phyloP scores from a whole-genome alignment of 2,329 filamentous ascomycete genomes.

The Gaeumannomyces tritici region DNA sequence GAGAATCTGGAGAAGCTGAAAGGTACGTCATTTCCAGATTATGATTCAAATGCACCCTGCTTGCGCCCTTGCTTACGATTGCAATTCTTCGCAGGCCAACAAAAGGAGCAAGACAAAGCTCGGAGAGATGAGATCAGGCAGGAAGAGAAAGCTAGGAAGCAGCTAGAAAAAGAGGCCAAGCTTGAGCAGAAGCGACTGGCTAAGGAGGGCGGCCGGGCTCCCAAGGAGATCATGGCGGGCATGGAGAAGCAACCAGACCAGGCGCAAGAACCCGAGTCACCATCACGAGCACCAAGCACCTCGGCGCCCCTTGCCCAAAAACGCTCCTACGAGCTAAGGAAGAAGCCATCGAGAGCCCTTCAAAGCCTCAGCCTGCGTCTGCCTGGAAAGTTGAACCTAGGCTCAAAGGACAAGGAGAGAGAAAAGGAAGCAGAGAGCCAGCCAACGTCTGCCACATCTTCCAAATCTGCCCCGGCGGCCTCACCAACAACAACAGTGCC shows the following conservation, averaged over 20 bases:
- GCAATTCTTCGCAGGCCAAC: conserved; percentile 24
- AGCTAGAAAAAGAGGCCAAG: conserved; percentile 35
- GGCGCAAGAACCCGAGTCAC: conserved; percentile 13
- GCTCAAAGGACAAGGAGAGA: background rate
- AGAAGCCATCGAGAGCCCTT: background rate
- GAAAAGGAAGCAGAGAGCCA: background rate
- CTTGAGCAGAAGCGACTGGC: conserved; percentile 33
- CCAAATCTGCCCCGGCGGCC: background rate
- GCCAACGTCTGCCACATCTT: background rate
- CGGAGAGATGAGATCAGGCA: conserved; percentile 28
- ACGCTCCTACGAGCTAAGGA: background rate
- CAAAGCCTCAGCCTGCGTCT: background rate
- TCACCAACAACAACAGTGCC: background rate
- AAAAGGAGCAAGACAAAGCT: conserved; percentile 34
- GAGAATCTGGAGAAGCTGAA: conserved; percentile 45
- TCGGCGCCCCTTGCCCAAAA: background rate
- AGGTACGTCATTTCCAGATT: conserved; percentile 35
- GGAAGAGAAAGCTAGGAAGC: conserved; percentile 41
- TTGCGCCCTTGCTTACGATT: conserved; percentile 10
- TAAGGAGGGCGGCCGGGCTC: conserved; percentile 24
- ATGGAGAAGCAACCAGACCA: conserved; percentile 21
- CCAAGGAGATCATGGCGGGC: background rate
- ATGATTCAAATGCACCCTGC: background rate
- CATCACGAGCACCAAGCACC: background rate
- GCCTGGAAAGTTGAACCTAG: background rate